Conservation (phyloP, 2,329 filamentous ascomycete genomes). For the Neophaeococcomyces aloes region DNA sequence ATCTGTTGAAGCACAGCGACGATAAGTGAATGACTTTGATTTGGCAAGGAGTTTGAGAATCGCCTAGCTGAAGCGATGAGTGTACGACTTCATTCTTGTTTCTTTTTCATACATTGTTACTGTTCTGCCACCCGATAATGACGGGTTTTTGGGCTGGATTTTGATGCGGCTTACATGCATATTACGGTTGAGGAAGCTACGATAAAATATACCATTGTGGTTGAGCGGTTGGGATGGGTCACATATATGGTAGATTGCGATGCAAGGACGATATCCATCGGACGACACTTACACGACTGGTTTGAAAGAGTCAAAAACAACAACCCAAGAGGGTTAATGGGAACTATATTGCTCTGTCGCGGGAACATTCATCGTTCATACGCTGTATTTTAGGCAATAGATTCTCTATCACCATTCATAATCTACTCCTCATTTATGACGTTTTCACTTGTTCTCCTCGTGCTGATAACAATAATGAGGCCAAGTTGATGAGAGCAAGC, state of each 20-base stretch:
- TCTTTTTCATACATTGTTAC: constrained; percentile 1
- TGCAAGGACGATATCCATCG: constrained; percentile 7
- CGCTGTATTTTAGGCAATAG: constrained; percentile 10
- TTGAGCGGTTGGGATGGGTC: constrained; percentile 4
- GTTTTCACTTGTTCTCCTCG: background rate
- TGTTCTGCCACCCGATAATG: background rate
- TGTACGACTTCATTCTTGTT: constrained; percentile 1
- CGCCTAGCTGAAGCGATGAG: constrained; percentile 12
- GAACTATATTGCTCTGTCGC: constrained; percentile 3
- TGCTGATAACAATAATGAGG: too few species aligned
- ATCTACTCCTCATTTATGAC: too few species aligned
- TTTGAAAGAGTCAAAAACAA: constrained; percentile 5
- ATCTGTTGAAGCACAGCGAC: constrained; percentile 21
- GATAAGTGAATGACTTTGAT: constrained; percentile 9
- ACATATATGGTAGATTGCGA: constrained; percentile 7
- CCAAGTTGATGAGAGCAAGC: too few species aligned
- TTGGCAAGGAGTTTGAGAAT: constrained; percentile 21
- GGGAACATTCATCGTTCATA: constrained; percentile 5
- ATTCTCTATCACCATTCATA: constrained; percentile 1
- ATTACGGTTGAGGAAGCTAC: background rate
- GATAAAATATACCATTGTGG: constrained; percentile 7
- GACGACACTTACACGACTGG: constrained; percentile 8
- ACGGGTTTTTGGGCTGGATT: background rate
- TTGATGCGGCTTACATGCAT: constrained; percentile 1
- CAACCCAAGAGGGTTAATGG: constrained; percentile 4